Percentiles rank a stretch among this genome's conserved stretches.
Evolutionary conservation across 495 filamentous ascomycete species (phyloP).

Genomic region (Talaromyces wortmannii): DNA sequence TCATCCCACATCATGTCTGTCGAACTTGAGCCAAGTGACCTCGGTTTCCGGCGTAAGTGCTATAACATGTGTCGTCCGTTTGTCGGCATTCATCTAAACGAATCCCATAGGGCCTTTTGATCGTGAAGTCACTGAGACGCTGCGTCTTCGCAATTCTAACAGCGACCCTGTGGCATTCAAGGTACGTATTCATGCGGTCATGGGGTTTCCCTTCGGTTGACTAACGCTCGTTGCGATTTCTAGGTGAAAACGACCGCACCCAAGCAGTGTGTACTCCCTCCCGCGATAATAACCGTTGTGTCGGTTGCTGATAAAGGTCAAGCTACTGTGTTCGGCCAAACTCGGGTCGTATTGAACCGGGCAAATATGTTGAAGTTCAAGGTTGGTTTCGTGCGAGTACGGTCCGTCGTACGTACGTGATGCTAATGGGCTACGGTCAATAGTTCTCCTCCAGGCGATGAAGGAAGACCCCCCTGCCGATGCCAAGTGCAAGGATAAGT

Average conservation of each 20-base stretch:
- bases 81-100: constrained; percentile 15
- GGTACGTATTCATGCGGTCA: constrained; percentile 44
- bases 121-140: constrained; percentile 77
- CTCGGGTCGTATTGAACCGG: constrained; percentile 87
- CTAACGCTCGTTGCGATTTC: constrained; percentile 1
- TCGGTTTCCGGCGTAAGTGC: constrained; percentile 83
- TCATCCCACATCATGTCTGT: constrained; percentile 67
- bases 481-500: constrained; percentile 93
- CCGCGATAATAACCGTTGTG: background rate
- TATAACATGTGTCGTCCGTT: background rate
- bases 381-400: constrained; percentile 46
- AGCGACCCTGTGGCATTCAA: constrained; percentile 87
- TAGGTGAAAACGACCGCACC: constrained; percentile 99
- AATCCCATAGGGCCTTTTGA: constrained; percentile 74
- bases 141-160: constrained; percentile 75
- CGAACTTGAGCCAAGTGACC: constrained; percentile 83
- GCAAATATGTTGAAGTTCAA: constrained; percentile 83
- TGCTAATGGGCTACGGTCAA: constrained; percentile 10
- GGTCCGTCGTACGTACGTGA: background rate
- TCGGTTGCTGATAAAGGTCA: constrained; percentile 18
- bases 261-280: constrained; percentile 71
- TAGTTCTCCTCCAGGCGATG: constrained; percentile 95
- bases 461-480: constrained; percentile 84
- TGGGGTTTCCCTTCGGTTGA: background rate
- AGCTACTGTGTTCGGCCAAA: constrained; percentile 98